Evolutionary conservation across 352 stramenopile species (phyloP), one percentile per base, ranked within the genome.

Genomic region (Phytophthora parvispora): DNA sequence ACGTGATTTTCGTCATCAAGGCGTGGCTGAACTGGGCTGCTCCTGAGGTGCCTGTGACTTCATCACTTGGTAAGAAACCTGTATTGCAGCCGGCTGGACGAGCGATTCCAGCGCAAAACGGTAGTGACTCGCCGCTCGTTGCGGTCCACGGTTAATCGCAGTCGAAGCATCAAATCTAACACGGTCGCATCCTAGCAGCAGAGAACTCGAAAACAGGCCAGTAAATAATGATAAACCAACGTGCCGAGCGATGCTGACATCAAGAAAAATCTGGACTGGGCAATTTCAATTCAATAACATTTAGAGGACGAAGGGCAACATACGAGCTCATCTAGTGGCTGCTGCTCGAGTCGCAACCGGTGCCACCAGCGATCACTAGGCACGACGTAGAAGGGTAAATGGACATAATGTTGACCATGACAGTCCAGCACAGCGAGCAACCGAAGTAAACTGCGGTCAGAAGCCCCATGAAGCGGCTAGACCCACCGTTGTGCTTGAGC

Each of bases 1-100:
- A 91, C 56, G 54, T 84, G 28, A 75, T 91, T 32, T 87, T 91
- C 67, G 54, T 80, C n/a, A 71, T 86, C 45, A 89, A 87, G 43
- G 78, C 67, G 25, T 74, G 85, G 62, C 50, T 91, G 16, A 89
- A 89, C 67, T 89, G 78, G 80, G 76, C 80, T 28, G 69, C 68
- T 1, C 73, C 80, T 4, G 78, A 89, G 54, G 58, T 74, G 12
- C 64, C 69, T 5, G 53, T 77, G 15, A 73, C 64, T 12, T 73
- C 59, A 18, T 76, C 58, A 43, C 38, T 70, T 20, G 59, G 51
- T 15, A 70, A 60, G 47, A 77, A 74, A 18, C 47, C 64, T 55
- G 58, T 54, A 34, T 28, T 74, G 15, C 53, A 54, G 22, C 69
- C 64, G 5, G 47, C 58, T 20, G 12, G 32, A 7, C 52, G 28